Base-by-base conservation (phyloP, 179 eudicot genomes). In the Actinidia polygama region DNA sequence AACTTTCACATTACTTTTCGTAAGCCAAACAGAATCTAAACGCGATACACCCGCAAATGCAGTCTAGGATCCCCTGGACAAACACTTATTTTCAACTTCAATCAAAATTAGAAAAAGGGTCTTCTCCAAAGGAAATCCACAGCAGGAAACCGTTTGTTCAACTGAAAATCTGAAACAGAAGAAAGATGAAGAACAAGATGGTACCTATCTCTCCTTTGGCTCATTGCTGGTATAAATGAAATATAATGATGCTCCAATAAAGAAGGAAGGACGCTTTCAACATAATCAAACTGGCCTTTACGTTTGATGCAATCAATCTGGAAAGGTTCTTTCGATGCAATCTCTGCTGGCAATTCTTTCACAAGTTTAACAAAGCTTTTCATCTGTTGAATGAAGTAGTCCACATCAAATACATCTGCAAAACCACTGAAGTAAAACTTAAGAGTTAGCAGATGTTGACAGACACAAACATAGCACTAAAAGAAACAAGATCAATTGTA, bases 331-430 rank as follows among this genome's bases (percentile, higher is more conserved):
- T 87, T 93, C 11, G 93, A 90, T 82, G 89, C 92, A 83, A 97
- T 89, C 79, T 91, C 92, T 71, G 87, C 84, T 55, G 99, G 95
- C 81, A 97, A 79, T 81, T 95, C 98, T 85, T 91, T 97, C 36
- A 90, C 98, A 78, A 95, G 84, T 55, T 88, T 85, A 76, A 93
- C 86, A 85, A 89, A 97, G 79, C 98, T 95, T 78, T 89, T 86
- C 92, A 90, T 90, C 78, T 91, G 91, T 82, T 89, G 89, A 79
- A 94, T 91, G 91, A 95, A 97, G 91, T 91, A 89, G 77, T 94
- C 97, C 40, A 91, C 98, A 92, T 95, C 99, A 89, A 95, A 97
- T 67, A 97, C 93, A 94, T 97, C 99, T 89, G 94, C 97, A 90
- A 97, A 97, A 83, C 96, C 98, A 94, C 99, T 97, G 92, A 79